Percentiles rank a stretch among this genome's conserved stretches.
Conservation (phyloP, 805 yeast species). For the Scheffersomyces ergatensis region DNA sequence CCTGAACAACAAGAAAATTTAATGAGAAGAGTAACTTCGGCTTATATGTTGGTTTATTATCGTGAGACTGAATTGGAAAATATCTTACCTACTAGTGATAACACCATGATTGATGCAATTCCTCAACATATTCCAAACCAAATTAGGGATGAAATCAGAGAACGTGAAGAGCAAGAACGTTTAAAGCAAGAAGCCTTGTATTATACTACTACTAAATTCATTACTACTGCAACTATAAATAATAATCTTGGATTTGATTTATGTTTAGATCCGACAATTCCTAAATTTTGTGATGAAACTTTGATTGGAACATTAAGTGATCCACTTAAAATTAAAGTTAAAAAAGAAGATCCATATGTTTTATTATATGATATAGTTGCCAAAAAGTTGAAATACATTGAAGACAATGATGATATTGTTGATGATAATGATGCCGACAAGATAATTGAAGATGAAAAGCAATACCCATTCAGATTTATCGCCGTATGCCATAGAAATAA, state of each 20-base stretch:
- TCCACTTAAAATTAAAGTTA: slow-evolving; percentile 50
- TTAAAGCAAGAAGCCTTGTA: slow-evolving; percentile 63
- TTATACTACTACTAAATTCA: slow-evolving; percentile 50
- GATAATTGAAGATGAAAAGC: neutral
- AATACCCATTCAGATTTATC: slow-evolving; percentile 55
- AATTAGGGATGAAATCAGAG: slow-evolving; percentile 61
- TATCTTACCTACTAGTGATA: slow-evolving; percentile 59
- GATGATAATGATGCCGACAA: slow-evolving; percentile 2
- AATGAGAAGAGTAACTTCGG: slow-evolving; percentile 83
- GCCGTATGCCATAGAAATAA: slow-evolving; percentile 66
- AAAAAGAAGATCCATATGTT: slow-evolving; percentile 53
- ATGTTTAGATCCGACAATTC: slow-evolving; percentile 57
- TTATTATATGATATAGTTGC: slow-evolving; percentile 52
- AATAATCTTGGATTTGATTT: slow-evolving; percentile 73
- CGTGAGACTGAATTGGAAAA: slow-evolving; percentile 57
- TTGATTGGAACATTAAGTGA: slow-evolving; percentile 30
- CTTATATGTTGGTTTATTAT: slow-evolving; percentile 94
- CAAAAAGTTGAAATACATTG: slow-evolving; percentile 36
- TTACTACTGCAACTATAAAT: slow-evolving; percentile 51
- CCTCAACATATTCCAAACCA: slow-evolving; percentile 70
- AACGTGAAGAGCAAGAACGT: slow-evolving; percentile 50
- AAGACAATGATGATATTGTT: slow-evolving; percentile 18
- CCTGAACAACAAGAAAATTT: slow-evolving; percentile 59
- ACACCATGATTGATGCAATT: slow-evolving; percentile 31
- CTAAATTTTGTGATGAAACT: slow-evolving; percentile 46